Conservation (phyloP, 192 early-diverging fungal species). For the Diversispora eburnea region DNA sequence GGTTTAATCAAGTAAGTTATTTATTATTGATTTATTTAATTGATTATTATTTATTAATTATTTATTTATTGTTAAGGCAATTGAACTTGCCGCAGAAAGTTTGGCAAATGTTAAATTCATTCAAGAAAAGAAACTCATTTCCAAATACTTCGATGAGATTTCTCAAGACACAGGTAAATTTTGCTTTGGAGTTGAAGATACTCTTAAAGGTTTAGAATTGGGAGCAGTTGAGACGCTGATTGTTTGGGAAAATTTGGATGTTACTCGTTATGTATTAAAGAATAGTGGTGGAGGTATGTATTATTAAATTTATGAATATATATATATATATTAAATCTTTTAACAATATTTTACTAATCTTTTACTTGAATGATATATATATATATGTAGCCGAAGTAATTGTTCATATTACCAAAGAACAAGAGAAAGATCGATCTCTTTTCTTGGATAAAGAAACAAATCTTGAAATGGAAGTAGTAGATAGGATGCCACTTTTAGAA, state of each 20-base stretch:
- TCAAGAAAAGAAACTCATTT: constrained; percentile 97
- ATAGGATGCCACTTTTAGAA: constrained; percentile 82
- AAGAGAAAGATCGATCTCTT: constrained; percentile 74
- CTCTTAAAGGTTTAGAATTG: constrained; percentile 90
- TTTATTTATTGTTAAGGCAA: constrained; percentile 59
- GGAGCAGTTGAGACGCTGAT: constrained; percentile 99
- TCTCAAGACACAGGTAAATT: constrained; percentile 94
- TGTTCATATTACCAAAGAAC: constrained; percentile 77
- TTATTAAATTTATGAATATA: background rate
- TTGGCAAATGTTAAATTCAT: constrained; percentile 97
- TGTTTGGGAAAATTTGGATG: constrained; percentile 93
- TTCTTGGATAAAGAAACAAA: constrained; percentile 66
- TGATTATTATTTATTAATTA: background rate
- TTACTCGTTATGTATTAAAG: constrained; percentile 73
- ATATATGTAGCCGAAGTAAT: constrained; percentile 47
- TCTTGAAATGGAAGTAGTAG: constrained; percentile 78
- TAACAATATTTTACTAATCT: too few relatives aligned
- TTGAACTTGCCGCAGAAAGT: constrained; percentile 86
- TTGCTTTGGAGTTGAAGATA: constrained; percentile 95
- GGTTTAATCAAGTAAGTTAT: constrained; percentile 70
- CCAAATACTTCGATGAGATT: constrained; percentile 96
- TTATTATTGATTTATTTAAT: background rate
- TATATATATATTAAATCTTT: background rate
- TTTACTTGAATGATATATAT: background rate
- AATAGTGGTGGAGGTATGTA: constrained; percentile 58